phyloP scores from a whole-genome alignment of 1,284 basidiomycete species.

The Heterobasidion irregulare region DNA sequence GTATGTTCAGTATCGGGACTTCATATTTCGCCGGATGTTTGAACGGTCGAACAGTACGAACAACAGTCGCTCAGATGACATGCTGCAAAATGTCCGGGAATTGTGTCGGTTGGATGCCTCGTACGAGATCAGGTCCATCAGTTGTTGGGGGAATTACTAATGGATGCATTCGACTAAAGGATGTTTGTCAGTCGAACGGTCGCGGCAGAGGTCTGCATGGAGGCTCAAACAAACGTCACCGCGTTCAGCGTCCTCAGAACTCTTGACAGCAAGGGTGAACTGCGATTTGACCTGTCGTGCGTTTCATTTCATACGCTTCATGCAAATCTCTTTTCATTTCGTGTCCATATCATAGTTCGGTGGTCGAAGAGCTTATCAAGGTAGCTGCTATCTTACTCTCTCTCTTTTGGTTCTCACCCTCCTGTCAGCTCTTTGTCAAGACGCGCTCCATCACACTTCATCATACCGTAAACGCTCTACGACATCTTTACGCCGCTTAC shows the following conservation, averaged over 20 bases:
- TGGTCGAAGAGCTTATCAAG: slow-evolving; percentile 14
- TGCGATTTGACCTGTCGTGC: slow-evolving; percentile 53
- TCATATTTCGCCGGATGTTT: slow-evolving; percentile 76
- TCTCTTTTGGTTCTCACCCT: neutral
- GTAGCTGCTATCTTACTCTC: slow-evolving; percentile 8
- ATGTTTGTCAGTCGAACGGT: slow-evolving; percentile 76
- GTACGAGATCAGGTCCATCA: slow-evolving; percentile 28
- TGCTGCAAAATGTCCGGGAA: slow-evolving; percentile 58
- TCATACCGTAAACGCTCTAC: slow-evolving; percentile 42
- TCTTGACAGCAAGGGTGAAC: slow-evolving; percentile 49
- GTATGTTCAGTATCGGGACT: slow-evolving; percentile 58
- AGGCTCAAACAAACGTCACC: slow-evolving; percentile 56
- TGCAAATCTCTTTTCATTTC: neutral
- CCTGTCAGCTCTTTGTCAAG: slow-evolving; percentile 50
- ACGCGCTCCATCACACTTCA: slow-evolving; percentile 52
- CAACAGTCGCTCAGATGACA: slow-evolving; percentile 49
- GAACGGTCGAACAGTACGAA: slow-evolving; percentile 39
- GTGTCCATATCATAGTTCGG: neutral
- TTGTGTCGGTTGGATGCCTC: slow-evolving; percentile 55
- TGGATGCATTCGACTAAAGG: slow-evolving; percentile 24
- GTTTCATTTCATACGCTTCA: slow-evolving; percentile 9
- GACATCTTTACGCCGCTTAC: slow-evolving; percentile 56
- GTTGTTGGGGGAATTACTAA: neutral
- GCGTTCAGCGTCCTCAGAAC: slow-evolving; percentile 59
- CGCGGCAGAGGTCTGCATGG: slow-evolving; percentile 73